Evolutionary conservation across 2,329 filamentous ascomycete species (phyloP), one percentile per base, ranked within the genome.

Genomic region (Monosporascus sp.): DNA sequence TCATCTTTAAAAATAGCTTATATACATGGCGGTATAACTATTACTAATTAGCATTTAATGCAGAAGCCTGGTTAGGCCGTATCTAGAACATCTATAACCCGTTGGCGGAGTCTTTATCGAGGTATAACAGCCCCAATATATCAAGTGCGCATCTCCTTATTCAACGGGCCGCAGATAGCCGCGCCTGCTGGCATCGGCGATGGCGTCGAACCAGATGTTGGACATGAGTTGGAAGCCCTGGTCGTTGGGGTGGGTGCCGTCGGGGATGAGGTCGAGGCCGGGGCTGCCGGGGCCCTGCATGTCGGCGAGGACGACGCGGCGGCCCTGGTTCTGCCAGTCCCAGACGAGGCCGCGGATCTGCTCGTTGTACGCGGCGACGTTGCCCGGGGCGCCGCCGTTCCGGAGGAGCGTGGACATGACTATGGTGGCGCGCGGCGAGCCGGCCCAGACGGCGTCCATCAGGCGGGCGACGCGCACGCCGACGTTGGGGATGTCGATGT

Each of bases 341-440:
- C 51, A 48, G 35, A 55, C 49, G 2, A 61, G 38, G 24, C 51
- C 55, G 18, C 60, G 54, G 18, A 63, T 59, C 52, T 64, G 62
- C 3, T 54, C 31, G 54, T 65, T 65, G 24, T 46, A 46, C 5
- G 59, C 37, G 37, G 60, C 54, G 7, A 63, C 50, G 9, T 60
- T 60, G 51, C 55, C 59, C 4, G 53, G 55, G 46, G 61, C 63
- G n/a, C 53, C 53, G 9, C 48, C 38, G 51, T 63, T 64, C 17
- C 58, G 62, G 24, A 65, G 37, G n/a, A 65, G 53, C 2, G 60
- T 66, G 18, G 58, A 64, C 51, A 64, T 57, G 40, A 68, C 50
- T n/a, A 68, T 53, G 3, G 61, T 62, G 1, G 60, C 60, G 3
- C 46, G 46, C 2, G 64, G 60, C 9, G 61, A 64, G 20, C 52